Evolutionary conservation across 2,329 filamentous ascomycete genomes (phyloP).

Genomic region (Macrophomina phaseolina): DNA sequence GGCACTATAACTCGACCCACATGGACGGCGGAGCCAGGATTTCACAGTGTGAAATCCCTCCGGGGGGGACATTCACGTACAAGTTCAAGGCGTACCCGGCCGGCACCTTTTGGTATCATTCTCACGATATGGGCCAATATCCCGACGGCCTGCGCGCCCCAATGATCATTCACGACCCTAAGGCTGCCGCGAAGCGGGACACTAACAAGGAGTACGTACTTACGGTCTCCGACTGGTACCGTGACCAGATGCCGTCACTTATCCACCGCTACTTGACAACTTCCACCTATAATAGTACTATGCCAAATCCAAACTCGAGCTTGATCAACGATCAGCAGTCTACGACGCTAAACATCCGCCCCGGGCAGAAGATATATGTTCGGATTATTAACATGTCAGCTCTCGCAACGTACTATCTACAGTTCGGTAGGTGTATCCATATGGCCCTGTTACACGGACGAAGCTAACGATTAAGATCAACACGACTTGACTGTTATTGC

Average conservation of each 20-base stretch:
- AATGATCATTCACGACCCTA: slow-evolving; percentile 68
- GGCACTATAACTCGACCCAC: slow-evolving; percentile 67
- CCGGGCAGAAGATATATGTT: slow-evolving; percentile 73
- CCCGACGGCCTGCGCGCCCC: slow-evolving; percentile 72
- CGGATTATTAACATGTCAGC: slow-evolving; percentile 73
- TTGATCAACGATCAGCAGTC: slow-evolving; percentile 74
- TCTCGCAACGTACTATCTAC: slow-evolving; percentile 55
- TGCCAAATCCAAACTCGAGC: slow-evolving; percentile 70
- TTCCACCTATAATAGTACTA: slow-evolving; percentile 54
- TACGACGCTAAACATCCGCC: slow-evolving; percentile 63
- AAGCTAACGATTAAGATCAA: too few species aligned
- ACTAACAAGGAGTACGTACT: slow-evolving; percentile 69
- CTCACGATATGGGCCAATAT: slow-evolving; percentile 70
- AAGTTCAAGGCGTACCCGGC: slow-evolving; percentile 63
- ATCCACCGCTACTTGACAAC: slow-evolving; percentile 53
- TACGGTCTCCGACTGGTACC: slow-evolving; percentile 73
- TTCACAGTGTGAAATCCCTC: slow-evolving; percentile 69
- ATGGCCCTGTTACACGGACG: too few species aligned
- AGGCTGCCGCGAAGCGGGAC: not conserved
- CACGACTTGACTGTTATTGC: too few species aligned
- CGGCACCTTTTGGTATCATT: slow-evolving; percentile 83
- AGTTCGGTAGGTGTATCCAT: too few species aligned
- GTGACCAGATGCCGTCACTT: slow-evolving; percentile 60
- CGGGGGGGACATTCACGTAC: slow-evolving; percentile 71
- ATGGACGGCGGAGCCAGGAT: slow-evolving; percentile 74